Base-by-base conservation (phyloP, 2,329 filamentous ascomycete genomes). In the Ophiocordyceps camponoti-saundersi region DNA sequence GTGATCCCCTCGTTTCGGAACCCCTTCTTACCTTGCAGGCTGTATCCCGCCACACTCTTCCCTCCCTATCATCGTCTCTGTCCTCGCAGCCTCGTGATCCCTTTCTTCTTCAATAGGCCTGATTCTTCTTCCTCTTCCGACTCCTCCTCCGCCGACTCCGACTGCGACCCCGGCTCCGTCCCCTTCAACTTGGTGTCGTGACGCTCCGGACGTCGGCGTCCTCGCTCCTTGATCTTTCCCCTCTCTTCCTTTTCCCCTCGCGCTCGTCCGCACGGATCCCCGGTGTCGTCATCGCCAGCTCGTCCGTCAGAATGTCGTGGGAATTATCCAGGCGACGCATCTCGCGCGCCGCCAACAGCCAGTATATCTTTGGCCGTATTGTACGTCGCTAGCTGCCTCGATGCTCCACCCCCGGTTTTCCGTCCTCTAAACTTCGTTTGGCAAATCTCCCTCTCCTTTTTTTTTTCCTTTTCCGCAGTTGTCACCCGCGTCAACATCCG, bases 351-450 rank as follows among this genome's bases (percentile, higher is more conserved):
- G 69, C 83, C 57, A 86, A 62, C 51, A 53, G 53, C 62, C 80
- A 80, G 63, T 87, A 78, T 63, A 78, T 88, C 53, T 85, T 79
- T 62, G 82, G 81, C 52, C 76, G 75, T 61, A 69, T 86, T 59
- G 84, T 88, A 71, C 59, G 82, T 50, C 47, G 36, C 45, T 47
- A 4, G 3, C 16, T 44, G 3, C 21, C 20, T 30, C n/a, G 20
- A 12, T 15, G 40, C 21, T 23, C 21, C 40, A 22, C 40, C 36
- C 7, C n/a, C n/a, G 36, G 5, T 16, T 23, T 8, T 12, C 6
- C 4, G n/a, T 10, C 40, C 20, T 22, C 12, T 12, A 15, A 6
- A 8, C 40, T 23, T 23, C 12, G 3, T 23, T 11, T 10, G 2
- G 8, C 26, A 6, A 29, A 16, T 34, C 13, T 15, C 13, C 36